A percentile compares a stretch with the other conserved stretches of the same genome.
phyloP scores from a whole-genome alignment of 2,329 filamentous ascomycete genomes.

The Metarhizium anisopliae region DNA sequence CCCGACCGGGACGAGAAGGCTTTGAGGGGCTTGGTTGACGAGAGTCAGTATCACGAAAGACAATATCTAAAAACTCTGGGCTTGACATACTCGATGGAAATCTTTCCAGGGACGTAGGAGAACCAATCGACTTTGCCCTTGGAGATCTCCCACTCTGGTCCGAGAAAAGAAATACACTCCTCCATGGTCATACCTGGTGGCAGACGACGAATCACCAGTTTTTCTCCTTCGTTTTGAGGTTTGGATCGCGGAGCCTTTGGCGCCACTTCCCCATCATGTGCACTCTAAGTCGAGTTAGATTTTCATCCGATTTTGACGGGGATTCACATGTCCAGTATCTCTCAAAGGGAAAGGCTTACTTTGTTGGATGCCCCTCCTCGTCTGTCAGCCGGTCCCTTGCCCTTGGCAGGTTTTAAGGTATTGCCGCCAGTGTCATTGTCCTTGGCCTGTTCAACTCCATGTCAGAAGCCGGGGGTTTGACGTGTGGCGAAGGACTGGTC shows the following conservation, averaged over 20 bases:
- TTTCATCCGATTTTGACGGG: neutral
- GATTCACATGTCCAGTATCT: neutral
- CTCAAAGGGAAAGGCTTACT: slow-evolving; percentile 12
- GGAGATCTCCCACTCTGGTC: slow-evolving; percentile 73
- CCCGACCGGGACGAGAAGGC: slow-evolving; percentile 69
- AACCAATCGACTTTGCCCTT: slow-evolving; percentile 80
- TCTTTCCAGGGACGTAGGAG: slow-evolving; percentile 56
- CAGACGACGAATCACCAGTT: slow-evolving; percentile 75
- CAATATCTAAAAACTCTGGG: neutral
- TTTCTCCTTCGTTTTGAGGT: slow-evolving; percentile 50
- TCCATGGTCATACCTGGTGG: slow-evolving; percentile 74
- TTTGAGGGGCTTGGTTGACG: slow-evolving; percentile 60
- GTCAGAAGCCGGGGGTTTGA: neutral
- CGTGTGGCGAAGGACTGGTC: neutral
- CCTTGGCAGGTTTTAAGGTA: slow-evolving; percentile 13
- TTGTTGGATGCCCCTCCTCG: slow-evolving; percentile 19
- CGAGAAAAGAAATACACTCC: slow-evolving; percentile 66
- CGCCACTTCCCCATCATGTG: slow-evolving; percentile 17
- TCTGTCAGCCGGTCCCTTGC: slow-evolving; percentile 18
- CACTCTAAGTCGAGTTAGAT: slow-evolving; percentile 5
- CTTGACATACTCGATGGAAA: slow-evolving; percentile 67
- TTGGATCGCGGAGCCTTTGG: slow-evolving; percentile 22
- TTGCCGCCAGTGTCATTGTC: slow-evolving; percentile 13
- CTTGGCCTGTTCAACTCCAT: slow-evolving; percentile 12
- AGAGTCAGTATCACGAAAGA: slow-evolving; percentile 6